Percentiles rank a stretch among this genome's conserved stretches.
Conservation (phyloP, 257 asterid species). For the Dorcoceras hygrometricum region DNA sequence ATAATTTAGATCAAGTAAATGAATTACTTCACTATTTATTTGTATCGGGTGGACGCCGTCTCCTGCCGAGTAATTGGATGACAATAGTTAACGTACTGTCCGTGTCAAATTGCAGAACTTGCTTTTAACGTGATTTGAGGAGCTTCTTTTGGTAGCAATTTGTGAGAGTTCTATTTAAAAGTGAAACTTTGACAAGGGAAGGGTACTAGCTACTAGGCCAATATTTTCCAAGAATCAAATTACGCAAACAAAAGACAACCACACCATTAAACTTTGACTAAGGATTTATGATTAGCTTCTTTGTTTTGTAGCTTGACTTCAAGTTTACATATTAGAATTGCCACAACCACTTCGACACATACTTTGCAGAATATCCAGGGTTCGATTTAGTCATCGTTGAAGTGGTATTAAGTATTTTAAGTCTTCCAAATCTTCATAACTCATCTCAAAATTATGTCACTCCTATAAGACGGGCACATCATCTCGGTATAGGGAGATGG, state of each 20-base stretch:
- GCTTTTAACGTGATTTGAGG: constrained; percentile 3
- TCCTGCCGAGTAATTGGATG: not conserved
- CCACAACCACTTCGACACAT: not conserved
- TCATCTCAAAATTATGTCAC: not conserved
- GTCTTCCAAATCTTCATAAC: not conserved
- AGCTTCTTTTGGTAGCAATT: not conserved
- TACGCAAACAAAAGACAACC: too few species aligned
- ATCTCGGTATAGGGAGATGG: not conserved
- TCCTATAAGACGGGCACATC: not conserved
- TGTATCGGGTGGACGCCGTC: not conserved
- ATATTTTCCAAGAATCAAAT: not conserved
- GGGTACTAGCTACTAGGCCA: not conserved
- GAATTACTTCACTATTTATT: not conserved
- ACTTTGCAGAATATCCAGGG: not conserved
- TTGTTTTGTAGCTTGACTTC: not conserved
- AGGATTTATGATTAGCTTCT: not conserved
- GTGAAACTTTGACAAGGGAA: not conserved
- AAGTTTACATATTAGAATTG: not conserved
- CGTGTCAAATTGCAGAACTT: not conserved
- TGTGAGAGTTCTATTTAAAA: not conserved
- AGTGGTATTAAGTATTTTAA: not conserved
- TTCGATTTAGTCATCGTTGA: not conserved
- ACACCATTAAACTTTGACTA: not conserved
- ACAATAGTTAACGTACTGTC: not conserved
- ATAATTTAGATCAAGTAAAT: not conserved